Evolutionary conservation across 2,329 filamentous ascomycete genomes (phyloP).

Genomic region (Xylogone sp.): DNA sequence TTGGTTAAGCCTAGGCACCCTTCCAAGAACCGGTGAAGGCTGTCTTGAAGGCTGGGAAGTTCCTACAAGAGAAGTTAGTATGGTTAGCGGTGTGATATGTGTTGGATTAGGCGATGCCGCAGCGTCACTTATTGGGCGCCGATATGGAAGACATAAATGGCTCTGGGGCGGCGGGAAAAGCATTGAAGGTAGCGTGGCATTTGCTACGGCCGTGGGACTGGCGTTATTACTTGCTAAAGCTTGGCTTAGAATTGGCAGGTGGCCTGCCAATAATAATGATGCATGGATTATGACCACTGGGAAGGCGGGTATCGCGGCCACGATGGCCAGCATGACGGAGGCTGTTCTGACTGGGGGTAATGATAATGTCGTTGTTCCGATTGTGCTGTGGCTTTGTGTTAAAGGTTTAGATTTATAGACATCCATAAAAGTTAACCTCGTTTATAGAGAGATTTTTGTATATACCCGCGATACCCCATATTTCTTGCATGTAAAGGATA

Average conservation of each 20-base stretch:
- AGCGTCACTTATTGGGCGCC: slow-evolving; percentile 81
- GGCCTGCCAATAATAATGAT: slow-evolving; percentile 74
- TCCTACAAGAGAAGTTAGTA: slow-evolving; percentile 69
- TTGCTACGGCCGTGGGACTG: slow-evolving; percentile 71
- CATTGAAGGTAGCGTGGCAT: slow-evolving; percentile 81
- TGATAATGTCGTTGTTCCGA: slow-evolving; percentile 95
- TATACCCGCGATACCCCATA: not conserved
- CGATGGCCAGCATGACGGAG: slow-evolving; percentile 84
- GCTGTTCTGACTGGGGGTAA: slow-evolving; percentile 95
- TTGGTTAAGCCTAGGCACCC: slow-evolving; percentile 78
- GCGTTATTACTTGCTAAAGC: slow-evolving; percentile 67
- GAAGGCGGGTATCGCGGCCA: slow-evolving; percentile 70
- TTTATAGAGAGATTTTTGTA: not conserved
- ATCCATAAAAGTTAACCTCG: not conserved
- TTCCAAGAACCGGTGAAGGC: slow-evolving; percentile 51
- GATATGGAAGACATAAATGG: slow-evolving; percentile 88
- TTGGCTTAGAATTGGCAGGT: slow-evolving; percentile 77
- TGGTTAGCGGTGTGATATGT: slow-evolving; percentile 90
- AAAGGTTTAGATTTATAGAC: slow-evolving; percentile 52
- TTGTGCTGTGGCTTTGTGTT: slow-evolving; percentile 89
- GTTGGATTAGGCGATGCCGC: slow-evolving; percentile 95
- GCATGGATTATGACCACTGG: slow-evolving; percentile 64
- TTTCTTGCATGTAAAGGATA: too few species aligned
- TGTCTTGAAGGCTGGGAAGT: slow-evolving; percentile 74
- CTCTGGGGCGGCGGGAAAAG: slow-evolving; percentile 96